Evolutionary conservation across 2,329 filamentous ascomycete species (phyloP), one percentile per base, ranked within the genome.

Genomic region (Aschersonia sp.): DNA sequence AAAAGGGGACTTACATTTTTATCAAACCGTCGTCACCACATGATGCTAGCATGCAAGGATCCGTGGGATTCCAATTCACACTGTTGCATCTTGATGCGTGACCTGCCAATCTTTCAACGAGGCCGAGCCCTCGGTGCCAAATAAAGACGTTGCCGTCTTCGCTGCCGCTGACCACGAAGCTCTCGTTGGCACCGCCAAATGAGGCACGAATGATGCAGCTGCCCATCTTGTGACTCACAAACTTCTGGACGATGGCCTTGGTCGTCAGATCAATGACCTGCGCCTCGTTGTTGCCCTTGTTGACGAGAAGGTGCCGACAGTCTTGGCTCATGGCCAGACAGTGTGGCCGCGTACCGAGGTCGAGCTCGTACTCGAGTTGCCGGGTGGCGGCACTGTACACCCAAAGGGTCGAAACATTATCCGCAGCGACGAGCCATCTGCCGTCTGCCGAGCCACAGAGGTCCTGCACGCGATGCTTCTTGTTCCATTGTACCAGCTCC

Each of bases 111-210:
- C 78, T 81, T 58, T 88, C 85, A 5, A 98, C 79, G 1, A 83
- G 72, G 5, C 87, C 87, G 37, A 84, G 87, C 49, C 81, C 83
- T 63, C 87, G 92, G 62, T 95, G 86, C 87, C 89, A 97, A 51
- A 98, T 86, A 60, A 87, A 83, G 42, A 97, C 76, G 48, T 76
- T 73, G 2, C 79, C 79, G 52, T 80, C 78, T 75, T 96, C 88
- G 57, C 88, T 95, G 9, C 92, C 92, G 57, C 86, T 90, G 31
- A 94, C 73, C 8, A 97, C 83, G 62, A 96, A 96, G 60, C 83
- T 89, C 66, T 96, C 88, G 50, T 86, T 83, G 1, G 90, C 89
- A 33, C 92, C 92, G 14, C 92, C 92, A 64, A 96, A 92, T 0
- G 74, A 70, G 57, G 82, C 85, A 46, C 90, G 76, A 50, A 98